phyloP scores from a whole-genome alignment of 2,329 filamentous ascomycete species.

The Paradendryphiella salina region DNA sequence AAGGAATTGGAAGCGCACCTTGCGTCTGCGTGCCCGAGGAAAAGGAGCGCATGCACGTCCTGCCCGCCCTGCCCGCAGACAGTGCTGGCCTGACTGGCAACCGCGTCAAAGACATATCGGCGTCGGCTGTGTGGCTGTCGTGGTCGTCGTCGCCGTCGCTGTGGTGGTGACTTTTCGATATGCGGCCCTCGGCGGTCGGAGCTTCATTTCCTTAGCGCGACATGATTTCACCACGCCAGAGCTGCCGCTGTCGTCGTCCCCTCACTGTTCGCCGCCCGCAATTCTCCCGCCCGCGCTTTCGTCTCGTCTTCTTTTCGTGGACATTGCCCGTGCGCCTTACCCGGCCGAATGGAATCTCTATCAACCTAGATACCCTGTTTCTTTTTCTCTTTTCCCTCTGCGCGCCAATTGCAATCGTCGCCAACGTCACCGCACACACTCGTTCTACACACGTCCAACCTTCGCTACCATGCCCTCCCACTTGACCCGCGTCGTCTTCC shows the following conservation, averaged over 20 bases:
- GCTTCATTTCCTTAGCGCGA: conserved; percentile 20
- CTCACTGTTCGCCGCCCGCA: conserved; percentile 4
- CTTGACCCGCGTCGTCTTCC: conserved; percentile 63
- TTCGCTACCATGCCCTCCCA: conserved; percentile 59
- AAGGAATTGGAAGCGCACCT: conserved; percentile 16
- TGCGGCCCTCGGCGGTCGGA: conserved; percentile 20
- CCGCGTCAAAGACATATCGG: conserved; percentile 30
- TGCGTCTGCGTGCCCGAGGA: conserved; percentile 30
- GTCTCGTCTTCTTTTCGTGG: conserved; percentile 21
- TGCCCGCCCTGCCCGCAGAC: conserved; percentile 5
- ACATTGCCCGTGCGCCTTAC: conserved; percentile 9
- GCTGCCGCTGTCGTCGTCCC: conserved; percentile 2
- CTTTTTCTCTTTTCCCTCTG: background rate
- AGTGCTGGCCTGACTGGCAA: conserved; percentile 19
- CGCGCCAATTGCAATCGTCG: conserved; percentile 17
- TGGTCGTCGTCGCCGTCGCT: conserved; percentile 9
- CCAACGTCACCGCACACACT: conserved; percentile 8
- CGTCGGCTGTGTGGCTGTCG: conserved; percentile 1
- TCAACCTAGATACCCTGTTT: conserved; percentile 1
- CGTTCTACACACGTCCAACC: conserved; percentile 8
- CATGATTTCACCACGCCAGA: conserved; percentile 24
- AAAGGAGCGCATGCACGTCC: conserved; percentile 29
- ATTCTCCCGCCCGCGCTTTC: conserved; percentile 12
- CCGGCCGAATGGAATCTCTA: conserved; percentile 19
- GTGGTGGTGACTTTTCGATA: conserved; percentile 15